Percentiles rank a stretch among this genome's conserved stretches.
Conservation (phyloP, 1,284 basidiomycete species). For the Volvariella volvacea region DNA sequence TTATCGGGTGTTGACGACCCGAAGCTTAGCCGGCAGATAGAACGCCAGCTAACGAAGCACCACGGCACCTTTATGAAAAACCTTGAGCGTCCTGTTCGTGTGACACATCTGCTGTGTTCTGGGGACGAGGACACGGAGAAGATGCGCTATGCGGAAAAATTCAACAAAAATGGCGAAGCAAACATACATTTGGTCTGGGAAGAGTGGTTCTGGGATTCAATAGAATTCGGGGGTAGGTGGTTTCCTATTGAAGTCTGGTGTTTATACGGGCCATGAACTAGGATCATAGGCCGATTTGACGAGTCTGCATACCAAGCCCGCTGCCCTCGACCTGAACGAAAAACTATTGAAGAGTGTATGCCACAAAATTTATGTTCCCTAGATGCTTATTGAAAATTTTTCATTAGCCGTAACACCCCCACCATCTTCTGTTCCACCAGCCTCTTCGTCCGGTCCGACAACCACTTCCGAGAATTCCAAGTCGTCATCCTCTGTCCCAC, state of each 20-base stretch:
- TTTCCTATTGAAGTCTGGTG: slow-evolving; percentile 1
- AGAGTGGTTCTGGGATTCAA: slow-evolving; percentile 81
- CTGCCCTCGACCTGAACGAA: slow-evolving; percentile 47
- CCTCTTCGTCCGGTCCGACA: slow-evolving; percentile 9
- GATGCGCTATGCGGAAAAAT: slow-evolving; percentile 64
- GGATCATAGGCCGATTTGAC: slow-evolving; percentile 29
- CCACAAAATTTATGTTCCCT: not conserved
- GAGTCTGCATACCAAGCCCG: slow-evolving; percentile 54
- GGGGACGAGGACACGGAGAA: slow-evolving; percentile 59
- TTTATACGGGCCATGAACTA: slow-evolving; percentile 2
- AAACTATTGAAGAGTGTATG: slow-evolving; percentile 23
- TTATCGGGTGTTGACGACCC: slow-evolving; percentile 62
- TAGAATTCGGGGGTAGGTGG: slow-evolving; percentile 54
- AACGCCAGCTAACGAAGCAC: slow-evolving; percentile 41
- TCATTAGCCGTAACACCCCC: slow-evolving; percentile 3
- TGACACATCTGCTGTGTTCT: slow-evolving; percentile 63
- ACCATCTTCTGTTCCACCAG: slow-evolving; percentile 7
- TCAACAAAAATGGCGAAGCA: slow-evolving; percentile 57
- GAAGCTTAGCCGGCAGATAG: slow-evolving; percentile 47
- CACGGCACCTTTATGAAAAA: slow-evolving; percentile 56
- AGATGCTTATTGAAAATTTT: not conserved
- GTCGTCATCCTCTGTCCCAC: slow-evolving; percentile 11
- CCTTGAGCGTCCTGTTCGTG: slow-evolving; percentile 59
- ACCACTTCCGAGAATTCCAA: not conserved
- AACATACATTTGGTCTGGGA: slow-evolving; percentile 73